Base-by-base conservation (phyloP, 225 moss, liverwort and hornwort genomes). In the Pseudisothecium myosuroides region DNA sequence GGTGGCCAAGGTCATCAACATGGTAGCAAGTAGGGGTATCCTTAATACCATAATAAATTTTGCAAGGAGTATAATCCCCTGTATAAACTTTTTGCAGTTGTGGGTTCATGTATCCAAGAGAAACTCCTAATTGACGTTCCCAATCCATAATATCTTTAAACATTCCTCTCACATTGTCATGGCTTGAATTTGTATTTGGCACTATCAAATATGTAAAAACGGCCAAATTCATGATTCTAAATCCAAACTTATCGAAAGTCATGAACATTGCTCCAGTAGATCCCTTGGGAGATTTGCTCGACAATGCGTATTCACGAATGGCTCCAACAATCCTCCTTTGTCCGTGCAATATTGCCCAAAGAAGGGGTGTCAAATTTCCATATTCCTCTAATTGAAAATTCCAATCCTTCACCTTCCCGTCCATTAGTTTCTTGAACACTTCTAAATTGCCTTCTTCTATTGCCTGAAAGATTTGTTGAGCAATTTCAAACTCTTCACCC, bases 61-160 rank as follows among this genome's bases (percentile, higher is more conserved):
- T 81, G 21, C 81, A 81, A 61, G 20, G 14, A 31, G 4, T 43
- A 8, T 9, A 61, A 6, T 54, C 3, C 6, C 45, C n/a, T n/a
- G n/a, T 45, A 45, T 45, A 45, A 4, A 1, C 21, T 2, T 43
- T 15, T 1, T 45, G 32, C 6, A 22, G 5, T 61, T 45, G 43
- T 3, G 43, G 3, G 0, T 43, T 14, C 61, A 81, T 81, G 1
- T 61, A 61, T 39, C 61, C 61, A 31, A 81, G 43, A 10, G 1
- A 2, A 2, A 0, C 14, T 14, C 0, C 0, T 61, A 31, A 6
- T 31, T 81, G 6, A 22, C 1, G 22, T 22, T 31, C 22, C 61
- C 61, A 81, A 43, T 61, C 14, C 0, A 15, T 2, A 22, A 81
- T 12, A 31, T 81, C 81, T 22, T 22, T 1, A 2, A 81, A 32